A percentile compares a stretch with the other conserved stretches of the same genome.
Conservation (phyloP, 768 basidiomycete genomes). For the Leccinum disarticulatum region DNA sequence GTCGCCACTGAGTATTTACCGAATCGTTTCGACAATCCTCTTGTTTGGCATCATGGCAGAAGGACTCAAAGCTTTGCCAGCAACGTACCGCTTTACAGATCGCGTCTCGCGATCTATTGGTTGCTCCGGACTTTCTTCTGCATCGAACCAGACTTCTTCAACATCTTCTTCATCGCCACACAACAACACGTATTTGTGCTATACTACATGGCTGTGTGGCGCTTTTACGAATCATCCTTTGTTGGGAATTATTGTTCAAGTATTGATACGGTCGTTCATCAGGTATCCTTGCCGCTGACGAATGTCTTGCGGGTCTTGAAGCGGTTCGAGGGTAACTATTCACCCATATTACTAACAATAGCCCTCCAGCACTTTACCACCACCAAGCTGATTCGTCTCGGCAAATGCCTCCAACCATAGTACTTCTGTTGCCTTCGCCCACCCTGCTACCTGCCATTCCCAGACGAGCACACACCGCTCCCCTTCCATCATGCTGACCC, state of each 20-base stretch:
- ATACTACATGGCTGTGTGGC: slow-evolving; percentile 2
- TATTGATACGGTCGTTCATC: slow-evolving; percentile 60
- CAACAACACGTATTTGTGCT: no score
- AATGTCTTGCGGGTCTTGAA: slow-evolving; percentile 55
- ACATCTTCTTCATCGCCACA: no score
- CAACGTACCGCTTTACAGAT: no score
- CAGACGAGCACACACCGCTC: neutral
- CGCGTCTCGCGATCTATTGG: no score
- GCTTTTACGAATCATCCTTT: neutral
- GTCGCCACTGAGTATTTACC: neutral
- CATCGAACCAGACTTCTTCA: no score
- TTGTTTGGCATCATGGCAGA: slow-evolving; percentile 47
- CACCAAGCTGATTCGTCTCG: neutral
- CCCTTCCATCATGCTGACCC: no score
- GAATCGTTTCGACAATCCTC: slow-evolving; percentile 36
- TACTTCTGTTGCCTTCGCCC: neutral
- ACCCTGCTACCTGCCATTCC: neutral
- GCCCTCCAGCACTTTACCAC: neutral
- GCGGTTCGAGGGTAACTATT: slow-evolving; percentile 50
- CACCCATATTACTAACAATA: neutral
- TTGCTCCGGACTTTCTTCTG: no score
- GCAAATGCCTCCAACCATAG: neutral
- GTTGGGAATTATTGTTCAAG: slow-evolving; percentile 57
- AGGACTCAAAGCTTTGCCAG: no score
- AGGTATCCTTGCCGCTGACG: slow-evolving; percentile 56